Conservation (phyloP, 2,329 filamentous ascomycete genomes). For the Rutstroemia sp. region DNA sequence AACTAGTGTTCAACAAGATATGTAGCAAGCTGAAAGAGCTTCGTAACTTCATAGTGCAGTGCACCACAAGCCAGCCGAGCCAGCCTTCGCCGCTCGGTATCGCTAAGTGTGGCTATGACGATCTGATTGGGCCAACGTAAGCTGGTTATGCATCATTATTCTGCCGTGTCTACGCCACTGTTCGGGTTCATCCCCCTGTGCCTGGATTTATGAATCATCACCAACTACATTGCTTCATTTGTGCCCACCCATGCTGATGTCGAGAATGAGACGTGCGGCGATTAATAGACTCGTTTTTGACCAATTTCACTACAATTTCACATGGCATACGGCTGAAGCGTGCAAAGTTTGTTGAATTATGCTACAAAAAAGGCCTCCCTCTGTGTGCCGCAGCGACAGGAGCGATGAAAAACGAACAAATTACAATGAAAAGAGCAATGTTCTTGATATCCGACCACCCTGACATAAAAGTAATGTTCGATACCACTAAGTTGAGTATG, state of each 20-base stretch:
- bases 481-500: conserved; percentile 23
- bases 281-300: no score
- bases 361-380: conserved; percentile 22
- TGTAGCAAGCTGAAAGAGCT: not conserved
- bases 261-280: no score
- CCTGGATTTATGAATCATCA: not conserved
- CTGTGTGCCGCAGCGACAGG: conserved; percentile 19
- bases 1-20: not conserved
- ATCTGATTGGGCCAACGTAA: not conserved
- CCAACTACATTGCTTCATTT: not conserved
- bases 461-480: conserved; percentile 26
- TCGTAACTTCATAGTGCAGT: not conserved
- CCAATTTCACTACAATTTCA: no score
- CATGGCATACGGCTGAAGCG: not conserved
- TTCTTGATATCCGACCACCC: conserved; percentile 24
- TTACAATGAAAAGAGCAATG: conserved; percentile 23
- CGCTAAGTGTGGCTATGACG: not conserved
- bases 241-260: not conserved
- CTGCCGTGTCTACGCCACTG: not conserved
- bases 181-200: not conserved
- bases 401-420: conserved; percentile 22
- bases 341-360: conserved; percentile 14
- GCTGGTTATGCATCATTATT: not conserved
- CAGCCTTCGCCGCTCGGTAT: not conserved
- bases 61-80: not conserved